Conservation (phyloP, 2,329 filamentous ascomycete species). For the Rugonectria rugulosa region DNA sequence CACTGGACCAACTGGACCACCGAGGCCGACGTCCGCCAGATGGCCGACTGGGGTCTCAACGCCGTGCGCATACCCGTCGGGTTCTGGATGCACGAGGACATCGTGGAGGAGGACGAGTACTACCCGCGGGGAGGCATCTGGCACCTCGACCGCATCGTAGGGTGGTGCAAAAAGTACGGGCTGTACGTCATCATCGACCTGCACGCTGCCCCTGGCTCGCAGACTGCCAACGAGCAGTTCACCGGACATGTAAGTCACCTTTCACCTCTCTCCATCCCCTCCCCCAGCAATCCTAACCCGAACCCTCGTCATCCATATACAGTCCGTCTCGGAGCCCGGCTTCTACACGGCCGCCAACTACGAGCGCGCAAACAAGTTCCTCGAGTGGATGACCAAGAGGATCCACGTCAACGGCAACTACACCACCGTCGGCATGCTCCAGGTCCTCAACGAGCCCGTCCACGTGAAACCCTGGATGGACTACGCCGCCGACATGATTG, state of each 20-base stretch:
- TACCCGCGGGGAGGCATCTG: slow-evolving; percentile 34
- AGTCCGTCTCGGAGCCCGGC: slow-evolving; percentile 43
- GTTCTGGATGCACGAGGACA: slow-evolving; percentile 38
- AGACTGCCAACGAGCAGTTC: slow-evolving; percentile 35
- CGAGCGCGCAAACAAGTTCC: slow-evolving; percentile 60
- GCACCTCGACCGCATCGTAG: slow-evolving; percentile 37
- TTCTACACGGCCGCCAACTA: slow-evolving; percentile 66
- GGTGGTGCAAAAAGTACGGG: slow-evolving; percentile 34
- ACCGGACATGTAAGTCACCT: slow-evolving; percentile 34
- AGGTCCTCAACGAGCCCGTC: slow-evolving; percentile 66
- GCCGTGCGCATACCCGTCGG: slow-evolving; percentile 38
- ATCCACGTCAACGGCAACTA: slow-evolving; percentile 59
- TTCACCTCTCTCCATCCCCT: background rate
- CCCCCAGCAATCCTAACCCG: no score
- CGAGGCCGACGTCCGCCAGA: slow-evolving; percentile 33
- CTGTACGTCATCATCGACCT: slow-evolving; percentile 39
- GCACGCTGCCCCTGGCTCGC: slow-evolving; percentile 33
- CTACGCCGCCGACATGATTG: slow-evolving; percentile 37
- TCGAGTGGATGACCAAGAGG: slow-evolving; percentile 61
- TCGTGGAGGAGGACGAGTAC: slow-evolving; percentile 30
- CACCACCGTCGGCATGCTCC: slow-evolving; percentile 65
- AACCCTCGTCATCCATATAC: background rate
- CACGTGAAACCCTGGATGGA: slow-evolving; percentile 41
- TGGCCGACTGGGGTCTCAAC: slow-evolving; percentile 33
- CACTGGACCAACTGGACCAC: slow-evolving; percentile 39